A percentile compares a stretch with the other conserved stretches of the same genome.
phyloP scores from a whole-genome alignment of 2,329 filamentous ascomycete species.

The Xylariales sp. region DNA sequence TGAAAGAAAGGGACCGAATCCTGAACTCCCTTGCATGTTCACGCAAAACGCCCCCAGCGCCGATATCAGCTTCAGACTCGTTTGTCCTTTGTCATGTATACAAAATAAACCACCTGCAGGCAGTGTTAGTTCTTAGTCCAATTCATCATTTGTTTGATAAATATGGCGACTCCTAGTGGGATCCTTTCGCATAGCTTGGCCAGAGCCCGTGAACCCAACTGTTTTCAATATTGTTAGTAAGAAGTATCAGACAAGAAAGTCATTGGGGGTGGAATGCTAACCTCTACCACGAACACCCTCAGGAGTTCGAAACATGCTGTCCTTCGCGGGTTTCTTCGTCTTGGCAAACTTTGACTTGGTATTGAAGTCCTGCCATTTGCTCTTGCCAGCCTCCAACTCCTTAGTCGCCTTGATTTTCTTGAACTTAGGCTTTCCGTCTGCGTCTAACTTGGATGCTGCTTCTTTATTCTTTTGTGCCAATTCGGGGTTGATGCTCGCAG shows the following conservation, averaged over 20 bases:
- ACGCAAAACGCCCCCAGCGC: too few species aligned
- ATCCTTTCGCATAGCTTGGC: slow-evolving; percentile 94
- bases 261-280: slow-evolving; percentile 34
- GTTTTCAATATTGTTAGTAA: slow-evolving; percentile 23
- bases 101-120: slow-evolving; percentile 17
- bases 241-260: slow-evolving; percentile 1
- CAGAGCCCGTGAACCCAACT: slow-evolving; percentile 97
- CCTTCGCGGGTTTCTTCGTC: slow-evolving; percentile 63
- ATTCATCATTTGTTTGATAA: slow-evolving; percentile 72
- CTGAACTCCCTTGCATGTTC: slow-evolving; percentile 18
- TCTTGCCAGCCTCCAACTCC: slow-evolving; percentile 85
- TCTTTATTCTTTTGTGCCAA: slow-evolving; percentile 47
- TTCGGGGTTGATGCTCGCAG: slow-evolving; percentile 54
- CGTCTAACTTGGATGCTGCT: slow-evolving; percentile 56
- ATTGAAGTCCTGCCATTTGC: slow-evolving; percentile 92
- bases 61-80: slow-evolving; percentile 10
- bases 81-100: slow-evolving; percentile 8
- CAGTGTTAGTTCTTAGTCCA: slow-evolving; percentile 57
- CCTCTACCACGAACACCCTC: slow-evolving; percentile 83
- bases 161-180: slow-evolving; percentile 76
- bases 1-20: slow-evolving; percentile 26
- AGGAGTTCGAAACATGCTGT: slow-evolving; percentile 95
- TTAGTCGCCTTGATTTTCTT: slow-evolving; percentile 92
- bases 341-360: slow-evolving; percentile 70
- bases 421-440: slow-evolving; percentile 71